Evolutionary conservation across 331 rosid species (phyloP).

Genomic region (Spiraea crenata): DNA sequence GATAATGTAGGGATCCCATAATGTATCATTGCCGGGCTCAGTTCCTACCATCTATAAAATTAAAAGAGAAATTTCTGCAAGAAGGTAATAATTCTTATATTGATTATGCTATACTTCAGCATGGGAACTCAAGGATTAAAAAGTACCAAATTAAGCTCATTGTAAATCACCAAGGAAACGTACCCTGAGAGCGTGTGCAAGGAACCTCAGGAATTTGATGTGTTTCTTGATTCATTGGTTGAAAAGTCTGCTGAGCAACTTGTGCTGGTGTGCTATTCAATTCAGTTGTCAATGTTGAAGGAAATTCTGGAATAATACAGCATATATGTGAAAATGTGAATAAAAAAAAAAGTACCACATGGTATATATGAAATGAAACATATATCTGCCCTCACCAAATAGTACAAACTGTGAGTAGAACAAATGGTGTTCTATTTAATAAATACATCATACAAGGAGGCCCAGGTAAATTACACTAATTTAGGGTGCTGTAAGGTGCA

Average conservation of each 20-base stretch:
- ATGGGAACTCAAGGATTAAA: background rate
- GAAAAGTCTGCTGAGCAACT: conserved; percentile 7
- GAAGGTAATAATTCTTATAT: background rate
- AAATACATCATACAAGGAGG: no score
- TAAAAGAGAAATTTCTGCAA: background rate
- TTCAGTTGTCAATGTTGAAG: conserved; percentile 16
- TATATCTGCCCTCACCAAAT: no score
- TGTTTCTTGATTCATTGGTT: conserved; percentile 27
- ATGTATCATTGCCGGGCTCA: background rate
- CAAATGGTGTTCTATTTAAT: no score
- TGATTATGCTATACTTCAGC: background rate
- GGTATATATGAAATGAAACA: background rate
- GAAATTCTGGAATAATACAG: conserved; percentile 31
- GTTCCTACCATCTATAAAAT: background rate
- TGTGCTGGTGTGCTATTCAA: background rate
- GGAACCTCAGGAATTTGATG: conserved; percentile 24
- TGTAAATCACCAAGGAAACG: background rate
- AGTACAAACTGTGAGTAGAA: no score
- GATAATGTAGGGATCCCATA: background rate
- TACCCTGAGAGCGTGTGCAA: background rate
- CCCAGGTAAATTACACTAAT: no score
- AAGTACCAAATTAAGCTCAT: background rate
- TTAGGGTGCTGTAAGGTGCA: no score
- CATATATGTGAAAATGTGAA: conserved; percentile 12
- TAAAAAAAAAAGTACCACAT: background rate